These are phyloP conservation scores for Tranzscheliella williamsii DNA, from an alignment of 1,284 basidiomycete genomes.

Conservation along the genomic window DNA sequence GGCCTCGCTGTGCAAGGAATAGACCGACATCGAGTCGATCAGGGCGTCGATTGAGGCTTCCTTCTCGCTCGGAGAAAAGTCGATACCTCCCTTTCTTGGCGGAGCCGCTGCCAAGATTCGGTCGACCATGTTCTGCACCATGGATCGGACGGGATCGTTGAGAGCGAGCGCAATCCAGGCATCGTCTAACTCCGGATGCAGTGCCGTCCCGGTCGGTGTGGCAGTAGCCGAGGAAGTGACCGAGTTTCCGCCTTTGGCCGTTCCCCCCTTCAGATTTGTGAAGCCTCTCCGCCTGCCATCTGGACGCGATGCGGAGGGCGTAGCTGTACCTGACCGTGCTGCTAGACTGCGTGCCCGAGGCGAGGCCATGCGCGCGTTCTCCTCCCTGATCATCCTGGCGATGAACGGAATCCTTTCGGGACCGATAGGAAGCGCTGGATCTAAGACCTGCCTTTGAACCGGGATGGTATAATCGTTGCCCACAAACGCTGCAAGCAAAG, in stretches of 20 bases:
- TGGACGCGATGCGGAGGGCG: conserved; percentile 11
- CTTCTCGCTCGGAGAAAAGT: conserved; percentile 38
- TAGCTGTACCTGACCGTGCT: conserved; percentile 16
- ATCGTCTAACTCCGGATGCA: conserved; percentile 28
- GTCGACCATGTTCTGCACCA: conserved; percentile 37
- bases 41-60: conserved; percentile 38
- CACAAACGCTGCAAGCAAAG: conserved; percentile 44
- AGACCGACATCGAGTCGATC: conserved; percentile 46
- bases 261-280: background rate
- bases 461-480: conserved; percentile 51
- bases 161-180: conserved; percentile 16
- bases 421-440: conserved; percentile 25
- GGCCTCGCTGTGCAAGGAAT: conserved; percentile 37
- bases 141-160: conserved; percentile 43
- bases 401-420: conserved; percentile 31
- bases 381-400: conserved; percentile 32
- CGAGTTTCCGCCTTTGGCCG: conserved; percentile 6
- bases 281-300: conserved; percentile 10
- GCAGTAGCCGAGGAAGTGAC: conserved; percentile 34
- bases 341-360: conserved; percentile 3
- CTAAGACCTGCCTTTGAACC: conserved; percentile 39
- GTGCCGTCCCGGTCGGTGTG: conserved; percentile 24
- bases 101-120: conserved; percentile 25
- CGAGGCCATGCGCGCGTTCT: conserved; percentile 27
- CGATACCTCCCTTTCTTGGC: conserved; percentile 7